Evolutionary conservation across 768 basidiomycete species (phyloP).

Genomic region (Goffeauzyma gilvescens): DNA sequence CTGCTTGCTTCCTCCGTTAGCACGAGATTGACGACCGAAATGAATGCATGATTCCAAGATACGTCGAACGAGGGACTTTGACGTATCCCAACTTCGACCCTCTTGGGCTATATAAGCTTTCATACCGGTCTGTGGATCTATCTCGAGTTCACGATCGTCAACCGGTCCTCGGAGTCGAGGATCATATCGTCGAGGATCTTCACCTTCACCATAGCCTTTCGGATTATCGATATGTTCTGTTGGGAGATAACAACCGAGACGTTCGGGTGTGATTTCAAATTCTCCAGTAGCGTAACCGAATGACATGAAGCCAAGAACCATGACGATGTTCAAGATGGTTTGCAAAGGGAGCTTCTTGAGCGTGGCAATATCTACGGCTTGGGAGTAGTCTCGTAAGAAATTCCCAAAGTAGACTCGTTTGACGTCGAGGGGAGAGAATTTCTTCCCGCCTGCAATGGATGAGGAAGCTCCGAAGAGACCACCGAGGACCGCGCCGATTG

Average conservation of each 20-base stretch:
- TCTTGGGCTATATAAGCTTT: constrained; percentile 35
- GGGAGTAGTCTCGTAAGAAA: constrained; percentile 56
- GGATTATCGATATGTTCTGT: constrained; percentile 81
- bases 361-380: constrained; percentile 69
- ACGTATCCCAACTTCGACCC: constrained; percentile 69
- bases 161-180: constrained; percentile 62
- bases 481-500: constrained; percentile 42
- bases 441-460: not conserved
- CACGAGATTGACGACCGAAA: constrained; percentile 39
- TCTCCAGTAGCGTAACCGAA: constrained; percentile 18
- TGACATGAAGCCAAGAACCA: constrained; percentile 74
- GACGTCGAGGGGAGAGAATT: constrained; percentile 33
- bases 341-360: constrained; percentile 46
- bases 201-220: constrained; percentile 62
- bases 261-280: constrained; percentile 69
- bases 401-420: constrained; percentile 22
- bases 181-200: constrained; percentile 63
- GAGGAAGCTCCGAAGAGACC: constrained; percentile 35
- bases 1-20: constrained; percentile 32
- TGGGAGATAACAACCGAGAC: constrained; percentile 64
- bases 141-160: constrained; percentile 61
- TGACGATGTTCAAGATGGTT: constrained; percentile 72
- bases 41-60: constrained; percentile 62
- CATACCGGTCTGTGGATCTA: constrained; percentile 75
- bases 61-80: constrained; percentile 36